Evolutionary conservation across 73 alveolate genomes (phyloP), one percentile per base, ranked within the genome.

Genomic region (Durusdinium trenchii): DNA sequence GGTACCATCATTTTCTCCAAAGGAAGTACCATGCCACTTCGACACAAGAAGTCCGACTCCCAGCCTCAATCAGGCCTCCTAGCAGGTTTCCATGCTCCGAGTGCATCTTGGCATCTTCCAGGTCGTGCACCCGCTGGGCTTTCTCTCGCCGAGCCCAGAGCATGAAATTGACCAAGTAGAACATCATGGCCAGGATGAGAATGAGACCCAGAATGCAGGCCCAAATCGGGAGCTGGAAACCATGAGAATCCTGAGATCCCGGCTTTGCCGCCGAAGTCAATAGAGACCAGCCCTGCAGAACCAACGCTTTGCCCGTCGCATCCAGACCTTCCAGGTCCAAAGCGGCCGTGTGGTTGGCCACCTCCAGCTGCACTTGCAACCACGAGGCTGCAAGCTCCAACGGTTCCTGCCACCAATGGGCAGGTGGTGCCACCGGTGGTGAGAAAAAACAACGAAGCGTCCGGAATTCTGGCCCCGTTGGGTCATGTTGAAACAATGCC

Each of bases 71-170:
- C 73, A 60, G 4, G 73, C 90, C n/a, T n/a, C n/a, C 90, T 45
- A 79, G 14, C 90, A 79, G 28, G 67, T 46, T 79, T 26, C 90
- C 90, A 26, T 79, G 90, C 46, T 79, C 90, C 26, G 90, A 79
- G 32, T 79, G 90, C 47, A 47, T 79, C 69, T 79, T 79, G 45
- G 69, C 67, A 79, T 79, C 90, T 32, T 79, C 90, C 90, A 79
- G 69, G 67, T 79, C 90, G 3, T 79, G 90, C 45, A 47, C 20
- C 14, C 90, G 64, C 7, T 26, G 46, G 4, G 90, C 64, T 23
- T 26, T 79, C 32, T 47, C 90, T 67, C 90, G 64, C 69, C 32
- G 62, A 9, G 69, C 90, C 90, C 69, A 46, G 26, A 79, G 69
- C 90, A 79, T 79, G 48, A 47, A 79, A 46, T 79, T 79, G 48